Base-by-base conservation (phyloP, 1,284 basidiomycete species). In the Hymenochaete sp. region DNA sequence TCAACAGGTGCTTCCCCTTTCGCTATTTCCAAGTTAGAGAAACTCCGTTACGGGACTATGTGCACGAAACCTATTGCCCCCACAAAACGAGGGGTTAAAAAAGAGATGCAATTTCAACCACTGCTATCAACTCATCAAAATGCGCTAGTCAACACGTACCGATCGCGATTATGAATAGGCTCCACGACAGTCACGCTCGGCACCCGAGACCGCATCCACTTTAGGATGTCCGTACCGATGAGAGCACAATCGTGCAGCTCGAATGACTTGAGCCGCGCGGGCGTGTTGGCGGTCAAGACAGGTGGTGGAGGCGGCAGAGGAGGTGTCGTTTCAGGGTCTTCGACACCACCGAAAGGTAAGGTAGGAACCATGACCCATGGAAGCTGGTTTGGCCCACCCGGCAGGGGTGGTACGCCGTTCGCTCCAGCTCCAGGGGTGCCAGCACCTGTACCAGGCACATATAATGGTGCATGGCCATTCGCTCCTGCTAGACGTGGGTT, bases 231-330 rank as follows among this genome's bases (percentile, higher is more conserved):
- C 57, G 71, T 67, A 1, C 79, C 79, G 19, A 82, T 58, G 47
- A 65, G 66, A 31, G 72, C 65, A 58, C 79, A 82, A 45, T 83
- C 79, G 51, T 76, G 65, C 63, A 84, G 50, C 60, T 84, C 80
- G 24, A 84, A 56, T 42, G 65, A 62, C 53, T 64, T 67, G 50
- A 85, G 59, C 55, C 70, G 67, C 45, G 22, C 21, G 3, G 42
- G 37, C 11, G 38, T 35, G 27, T 37, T 31, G 9, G 42, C 36
- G 2, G 22, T 37, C 10, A 16, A 41, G 11, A 27, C n/a, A 16
- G 16, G 19, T 16, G 19, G 4, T n/a, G 29, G 37, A 1, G 18
- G 44, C n/a, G n/a, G n/a, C n/a, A n/a, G n/a, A n/a, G n/a, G n/a
- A n/a, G n/a, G n/a, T n/a, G n/a, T n/a, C n/a, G n/a, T n/a, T 22